Evolutionary conservation across 2,329 filamentous ascomycete species (phyloP).

Genomic region (Thelonectria olida): DNA sequence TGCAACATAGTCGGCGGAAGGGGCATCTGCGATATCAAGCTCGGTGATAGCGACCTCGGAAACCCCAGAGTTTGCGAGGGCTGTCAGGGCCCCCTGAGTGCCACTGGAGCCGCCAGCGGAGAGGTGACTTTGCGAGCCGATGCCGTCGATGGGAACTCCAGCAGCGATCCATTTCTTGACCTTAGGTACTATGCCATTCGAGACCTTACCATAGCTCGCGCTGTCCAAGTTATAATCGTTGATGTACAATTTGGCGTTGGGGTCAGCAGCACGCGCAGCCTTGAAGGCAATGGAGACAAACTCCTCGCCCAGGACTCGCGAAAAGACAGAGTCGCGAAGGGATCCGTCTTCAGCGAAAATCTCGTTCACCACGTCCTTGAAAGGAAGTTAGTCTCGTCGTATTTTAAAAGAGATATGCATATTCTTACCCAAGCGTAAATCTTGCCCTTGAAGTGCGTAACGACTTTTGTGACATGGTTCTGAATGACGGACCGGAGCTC

Average conservation of each 20-base stretch:
- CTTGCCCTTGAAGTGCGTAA: constrained; percentile 70
- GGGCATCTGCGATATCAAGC: constrained; percentile 70
- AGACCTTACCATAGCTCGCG: constrained; percentile 68
- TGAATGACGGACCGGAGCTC: constrained; percentile 65
- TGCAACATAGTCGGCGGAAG: constrained; percentile 65
- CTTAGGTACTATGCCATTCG: constrained; percentile 61
- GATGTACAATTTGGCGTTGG: constrained; percentile 76
- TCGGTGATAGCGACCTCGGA: constrained; percentile 72
- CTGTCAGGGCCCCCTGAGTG: constrained; percentile 4
- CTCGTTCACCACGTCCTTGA: constrained; percentile 69
- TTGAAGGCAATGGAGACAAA: constrained; percentile 77
- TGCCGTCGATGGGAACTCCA: constrained; percentile 62
- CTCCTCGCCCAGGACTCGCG: constrained; percentile 72
- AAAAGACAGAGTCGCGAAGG: constrained; percentile 71
- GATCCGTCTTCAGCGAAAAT: constrained; percentile 70
- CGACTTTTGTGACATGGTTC: constrained; percentile 67
- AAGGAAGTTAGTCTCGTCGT: neutral
- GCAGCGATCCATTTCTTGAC: constrained; percentile 71
- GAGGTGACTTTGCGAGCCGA: constrained; percentile 68
- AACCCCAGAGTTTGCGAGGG: constrained; percentile 58
- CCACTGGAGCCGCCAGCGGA: constrained; percentile 51
- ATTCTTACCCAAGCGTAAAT: constrained; percentile 62
- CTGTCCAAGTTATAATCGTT: constrained; percentile 78
- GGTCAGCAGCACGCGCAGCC: constrained; percentile 73
- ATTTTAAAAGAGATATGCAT: neutral